Evolutionary conservation across 139 green algal species (phyloP).

Genomic region (Asterochloris erici): DNA sequence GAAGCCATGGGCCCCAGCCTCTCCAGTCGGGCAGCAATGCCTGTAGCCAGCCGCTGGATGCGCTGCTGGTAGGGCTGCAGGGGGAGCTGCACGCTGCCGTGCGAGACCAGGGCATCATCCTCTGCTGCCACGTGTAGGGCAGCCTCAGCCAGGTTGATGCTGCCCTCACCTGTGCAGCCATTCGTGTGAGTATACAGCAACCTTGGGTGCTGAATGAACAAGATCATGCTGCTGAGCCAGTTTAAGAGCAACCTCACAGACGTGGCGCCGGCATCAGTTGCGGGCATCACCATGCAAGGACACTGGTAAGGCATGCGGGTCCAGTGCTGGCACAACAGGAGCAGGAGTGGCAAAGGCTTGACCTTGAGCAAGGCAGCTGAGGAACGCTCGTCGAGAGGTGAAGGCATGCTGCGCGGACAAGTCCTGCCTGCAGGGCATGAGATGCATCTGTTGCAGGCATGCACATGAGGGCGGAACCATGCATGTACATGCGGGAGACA

Average conservation of each 20-base stretch:
- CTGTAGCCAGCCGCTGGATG: constrained; percentile 29
- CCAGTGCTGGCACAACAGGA: too few relatives aligned
- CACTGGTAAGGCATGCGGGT: too few relatives aligned
- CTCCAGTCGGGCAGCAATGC: constrained; percentile 21
- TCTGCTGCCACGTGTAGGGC: constrained; percentile 68
- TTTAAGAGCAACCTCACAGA: too few relatives aligned
- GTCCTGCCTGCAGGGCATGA: constrained; percentile 34
- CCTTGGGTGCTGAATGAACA: too few relatives aligned
- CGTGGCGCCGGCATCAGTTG: too few relatives aligned
- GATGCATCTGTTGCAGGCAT: background rate
- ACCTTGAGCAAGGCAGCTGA: constrained; percentile 23
- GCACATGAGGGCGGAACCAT: too few relatives aligned
- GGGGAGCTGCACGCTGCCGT: constrained; percentile 54
- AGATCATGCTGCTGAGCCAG: too few relatives aligned
- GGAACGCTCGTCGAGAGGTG: constrained; percentile 43
- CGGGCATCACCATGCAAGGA: too few relatives aligned
- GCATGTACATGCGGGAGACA: background rate
- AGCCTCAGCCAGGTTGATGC: constrained; percentile 49
- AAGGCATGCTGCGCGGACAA: constrained; percentile 39
- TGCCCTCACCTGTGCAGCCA: constrained; percentile 33
- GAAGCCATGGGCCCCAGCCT: constrained; percentile 11
- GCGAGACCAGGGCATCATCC: constrained; percentile 69
- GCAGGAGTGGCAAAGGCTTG: too few relatives aligned
- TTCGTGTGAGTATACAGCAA: too few relatives aligned
- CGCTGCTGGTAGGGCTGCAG: constrained; percentile 35